These are phyloP conservation scores for Fusarium incarnatum DNA, from an alignment of 2,329 filamentous ascomycete genomes.

Conservation along the genomic window DNA sequence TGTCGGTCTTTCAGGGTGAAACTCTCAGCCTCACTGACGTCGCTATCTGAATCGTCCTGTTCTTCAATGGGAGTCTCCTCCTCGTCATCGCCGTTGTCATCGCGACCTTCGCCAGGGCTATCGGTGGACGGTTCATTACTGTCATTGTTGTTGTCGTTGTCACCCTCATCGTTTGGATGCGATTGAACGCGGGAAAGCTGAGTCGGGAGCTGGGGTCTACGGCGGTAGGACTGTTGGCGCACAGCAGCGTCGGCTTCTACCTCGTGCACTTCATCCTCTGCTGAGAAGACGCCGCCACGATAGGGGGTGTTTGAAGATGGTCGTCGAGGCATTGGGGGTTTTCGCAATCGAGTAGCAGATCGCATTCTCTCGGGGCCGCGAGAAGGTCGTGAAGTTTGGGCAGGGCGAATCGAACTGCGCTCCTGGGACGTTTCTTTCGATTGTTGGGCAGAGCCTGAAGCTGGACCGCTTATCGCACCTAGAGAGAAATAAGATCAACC, in stretches of 20 bases:
- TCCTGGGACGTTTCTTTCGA: constrained; percentile 56
- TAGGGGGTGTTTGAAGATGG: constrained; percentile 79
- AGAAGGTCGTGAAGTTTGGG: constrained; percentile 54
- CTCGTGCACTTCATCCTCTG: constrained; percentile 87
- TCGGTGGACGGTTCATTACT: constrained; percentile 39
- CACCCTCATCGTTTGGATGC: constrained; percentile 38
- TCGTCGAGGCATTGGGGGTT: constrained; percentile 78
- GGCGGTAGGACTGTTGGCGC: constrained; percentile 57
- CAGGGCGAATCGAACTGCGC: constrained; percentile 51
- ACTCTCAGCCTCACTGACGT: constrained; percentile 92
- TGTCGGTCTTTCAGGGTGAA: constrained; percentile 98
- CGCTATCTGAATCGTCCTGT: constrained; percentile 72
- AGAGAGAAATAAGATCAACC: constrained; percentile 29
- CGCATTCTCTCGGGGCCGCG: constrained; percentile 62
- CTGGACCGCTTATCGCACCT: constrained; percentile 46
- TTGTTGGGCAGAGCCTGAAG: constrained; percentile 47
- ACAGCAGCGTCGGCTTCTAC: constrained; percentile 74
- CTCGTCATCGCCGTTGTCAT: constrained; percentile 50
- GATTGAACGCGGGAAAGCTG: constrained; percentile 59
- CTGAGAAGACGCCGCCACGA: constrained; percentile 88
- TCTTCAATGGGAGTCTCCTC: constrained; percentile 59
- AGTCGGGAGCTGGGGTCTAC: constrained; percentile 49
- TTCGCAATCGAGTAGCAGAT: constrained; percentile 67
- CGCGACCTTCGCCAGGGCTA: constrained; percentile 46
- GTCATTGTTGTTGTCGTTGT: constrained; percentile 38